Percentiles rank a stretch among this genome's conserved stretches.
These are phyloP conservation scores for Globisporangium alternatum DNA, from an alignment of 352 stramenopile genomes.

Conservation along the genomic window DNA sequence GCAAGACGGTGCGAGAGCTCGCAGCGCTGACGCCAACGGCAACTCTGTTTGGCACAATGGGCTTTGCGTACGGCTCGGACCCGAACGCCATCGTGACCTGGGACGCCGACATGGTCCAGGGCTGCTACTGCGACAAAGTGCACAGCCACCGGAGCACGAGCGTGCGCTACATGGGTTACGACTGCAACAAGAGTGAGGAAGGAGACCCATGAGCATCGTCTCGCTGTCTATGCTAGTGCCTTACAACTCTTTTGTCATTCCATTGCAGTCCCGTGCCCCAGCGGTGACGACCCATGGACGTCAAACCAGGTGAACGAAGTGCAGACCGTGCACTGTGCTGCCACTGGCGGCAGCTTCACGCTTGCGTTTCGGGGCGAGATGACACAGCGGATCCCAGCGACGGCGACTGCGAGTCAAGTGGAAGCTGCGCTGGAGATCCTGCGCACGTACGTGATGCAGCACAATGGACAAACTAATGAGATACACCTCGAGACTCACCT, in stretches of 20 bases:
- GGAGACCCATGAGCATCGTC: background rate
- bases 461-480: background rate
- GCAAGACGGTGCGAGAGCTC: conserved; percentile 47
- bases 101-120: conserved; percentile 84
- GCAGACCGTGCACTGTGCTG: conserved; percentile 67
- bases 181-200: conserved; percentile 65
- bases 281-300: conserved; percentile 88
- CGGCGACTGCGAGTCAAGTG: conserved; percentile 25
- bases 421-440: conserved; percentile 49
- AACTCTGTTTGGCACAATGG: conserved; percentile 27
- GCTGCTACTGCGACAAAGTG: conserved; percentile 88
- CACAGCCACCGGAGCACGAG: conserved; percentile 41
- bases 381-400: conserved; percentile 34
- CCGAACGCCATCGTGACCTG: conserved; percentile 76
- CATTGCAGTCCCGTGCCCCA: conserved; percentile 59
- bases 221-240: background rate
- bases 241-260: background rate
- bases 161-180: conserved; percentile 62
- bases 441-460: conserved; percentile 33
- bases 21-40: conserved; percentile 45
- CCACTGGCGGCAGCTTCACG: conserved; percentile 68
- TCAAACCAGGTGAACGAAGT: conserved; percentile 69
- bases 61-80: conserved; percentile 70
- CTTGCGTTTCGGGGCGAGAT: conserved; percentile 77
- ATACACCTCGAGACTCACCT: background rate